Percentiles rank a stretch among this genome's conserved stretches.
phyloP scores from a whole-genome alignment of 2,329 filamentous ascomycete genomes.

The Fusarium tricinctum region DNA sequence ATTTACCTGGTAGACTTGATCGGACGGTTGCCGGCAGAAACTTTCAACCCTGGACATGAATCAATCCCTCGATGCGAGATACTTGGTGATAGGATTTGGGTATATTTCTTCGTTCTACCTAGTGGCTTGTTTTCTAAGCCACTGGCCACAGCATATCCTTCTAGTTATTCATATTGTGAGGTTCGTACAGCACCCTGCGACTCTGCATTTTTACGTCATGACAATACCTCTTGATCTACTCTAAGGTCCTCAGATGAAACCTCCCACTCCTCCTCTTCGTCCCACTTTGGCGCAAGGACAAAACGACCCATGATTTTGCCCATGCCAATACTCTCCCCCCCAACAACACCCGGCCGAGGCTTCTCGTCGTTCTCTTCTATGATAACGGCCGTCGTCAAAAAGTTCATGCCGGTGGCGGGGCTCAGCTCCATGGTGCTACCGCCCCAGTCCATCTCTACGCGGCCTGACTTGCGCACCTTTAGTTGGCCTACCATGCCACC shows the following conservation, averaged over 20 bases:
- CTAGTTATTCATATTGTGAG: background rate
- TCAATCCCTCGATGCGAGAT: conserved; percentile 1
- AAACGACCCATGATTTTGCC: conserved; percentile 74
- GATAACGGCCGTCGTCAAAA: conserved; percentile 71
- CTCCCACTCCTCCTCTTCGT: conserved; percentile 70
- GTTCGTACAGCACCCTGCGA: conserved; percentile 1
- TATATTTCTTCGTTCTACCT: conserved; percentile 29
- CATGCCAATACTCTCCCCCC: conserved; percentile 71
- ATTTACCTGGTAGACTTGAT: background rate
- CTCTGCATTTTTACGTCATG: background rate
- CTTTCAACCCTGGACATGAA: background rate
- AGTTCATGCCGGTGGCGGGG: conserved; percentile 66
- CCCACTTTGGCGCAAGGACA: conserved; percentile 70
- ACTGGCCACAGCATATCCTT: background rate
- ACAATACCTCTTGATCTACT: conserved; percentile 21
- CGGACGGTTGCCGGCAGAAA: conserved; percentile 1
- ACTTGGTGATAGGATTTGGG: conserved; percentile 18
- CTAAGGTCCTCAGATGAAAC: conserved; percentile 56
- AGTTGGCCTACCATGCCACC: conserved; percentile 73
- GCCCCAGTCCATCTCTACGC: conserved; percentile 74
- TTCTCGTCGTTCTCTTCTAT: conserved; percentile 71
- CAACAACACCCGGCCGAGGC: conserved; percentile 56
- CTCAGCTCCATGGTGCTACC: conserved; percentile 67
- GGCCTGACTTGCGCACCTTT: conserved; percentile 72
- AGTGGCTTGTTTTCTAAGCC: background rate